These are phyloP conservation scores for Nymphaea thermarum DNA, from an alignment of 164 flowering plant species.

Conservation along the genomic window DNA sequence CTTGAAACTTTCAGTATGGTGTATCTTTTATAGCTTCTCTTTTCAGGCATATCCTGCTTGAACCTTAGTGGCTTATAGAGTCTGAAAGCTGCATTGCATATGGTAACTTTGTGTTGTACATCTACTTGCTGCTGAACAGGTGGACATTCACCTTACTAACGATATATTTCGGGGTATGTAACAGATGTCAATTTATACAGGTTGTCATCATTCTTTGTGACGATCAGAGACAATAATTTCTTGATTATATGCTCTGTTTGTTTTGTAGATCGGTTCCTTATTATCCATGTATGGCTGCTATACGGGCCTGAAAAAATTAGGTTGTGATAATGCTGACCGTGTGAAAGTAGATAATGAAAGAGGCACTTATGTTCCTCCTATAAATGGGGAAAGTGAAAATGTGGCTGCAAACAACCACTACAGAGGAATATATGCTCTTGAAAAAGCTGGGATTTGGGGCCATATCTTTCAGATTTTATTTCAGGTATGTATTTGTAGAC, in stretches of 20 bases:
- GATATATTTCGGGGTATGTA: neutral
- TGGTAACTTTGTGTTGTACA: neutral
- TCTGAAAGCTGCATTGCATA: neutral
- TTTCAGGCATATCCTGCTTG: neutral
- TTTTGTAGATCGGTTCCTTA: neutral
- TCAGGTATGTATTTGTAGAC: neutral
- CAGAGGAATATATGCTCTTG: neutral
- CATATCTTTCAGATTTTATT: neutral
- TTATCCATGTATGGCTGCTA: neutral
- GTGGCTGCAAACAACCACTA: neutral
- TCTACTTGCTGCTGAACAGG: neutral
- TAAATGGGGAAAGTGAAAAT: neutral
- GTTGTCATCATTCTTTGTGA: no score
- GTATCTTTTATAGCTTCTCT: neutral
- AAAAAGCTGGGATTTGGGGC: neutral
- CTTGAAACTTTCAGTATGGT: neutral
- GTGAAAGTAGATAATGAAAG: neutral
- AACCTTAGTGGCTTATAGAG: neutral
- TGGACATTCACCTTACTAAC: neutral
- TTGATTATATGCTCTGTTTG: neutral
- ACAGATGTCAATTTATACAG: no score
- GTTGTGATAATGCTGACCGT: neutral
- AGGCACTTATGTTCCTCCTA: neutral
- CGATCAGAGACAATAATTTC: neutral
- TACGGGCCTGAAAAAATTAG: neutral